These are phyloP conservation scores for Globisporangium canariense DNA, from an alignment of 352 stramenopile species.

Conservation along the genomic window DNA sequence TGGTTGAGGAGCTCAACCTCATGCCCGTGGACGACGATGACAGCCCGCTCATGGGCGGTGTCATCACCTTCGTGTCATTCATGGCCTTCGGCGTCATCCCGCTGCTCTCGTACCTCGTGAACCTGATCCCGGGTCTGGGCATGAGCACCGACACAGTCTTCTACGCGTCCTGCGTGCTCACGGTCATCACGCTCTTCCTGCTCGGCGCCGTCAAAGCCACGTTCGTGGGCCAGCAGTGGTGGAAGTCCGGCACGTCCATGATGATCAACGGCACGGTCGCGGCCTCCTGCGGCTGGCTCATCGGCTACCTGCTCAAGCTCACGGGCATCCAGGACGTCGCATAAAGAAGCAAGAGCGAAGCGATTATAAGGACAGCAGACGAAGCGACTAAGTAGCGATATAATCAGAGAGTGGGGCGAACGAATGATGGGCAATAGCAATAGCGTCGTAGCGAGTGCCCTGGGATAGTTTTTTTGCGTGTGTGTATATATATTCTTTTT, in stretches of 20 bases:
- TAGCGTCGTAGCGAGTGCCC: conserved; percentile 1
- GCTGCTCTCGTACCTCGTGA: conserved; percentile 91
- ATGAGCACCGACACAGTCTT: conserved; percentile 66
- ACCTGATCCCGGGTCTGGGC: conserved; percentile 68
- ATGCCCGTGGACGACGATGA: conserved; percentile 93
- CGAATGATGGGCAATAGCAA: conserved; percentile 5
- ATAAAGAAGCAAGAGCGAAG: conserved; percentile 21
- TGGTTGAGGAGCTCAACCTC: conserved; percentile 94
- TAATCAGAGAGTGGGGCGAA: conserved; percentile 1
- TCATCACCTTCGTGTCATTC: conserved; percentile 91
- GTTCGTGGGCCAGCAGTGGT: conserved; percentile 82
- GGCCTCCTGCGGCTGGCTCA: conserved; percentile 73
- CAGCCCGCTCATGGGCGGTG: conserved; percentile 72
- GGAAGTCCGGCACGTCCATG: conserved; percentile 61
- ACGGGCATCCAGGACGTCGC: conserved; percentile 74
- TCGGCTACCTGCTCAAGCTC: conserved; percentile 78
- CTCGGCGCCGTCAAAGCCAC: conserved; percentile 91
- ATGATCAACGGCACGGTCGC: conserved; percentile 74
- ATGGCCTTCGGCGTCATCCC: conserved; percentile 91
- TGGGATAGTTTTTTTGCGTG: neutral
- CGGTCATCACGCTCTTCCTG: conserved; percentile 91
- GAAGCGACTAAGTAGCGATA: neutral
- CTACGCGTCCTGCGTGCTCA: conserved; percentile 93
- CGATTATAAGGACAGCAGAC: neutral
- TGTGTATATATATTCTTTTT: neutral